These are phyloP conservation scores for Coemansia sp. DNA, from an alignment of 371 early-diverging fungal genomes.

Conservation along the genomic window DNA sequence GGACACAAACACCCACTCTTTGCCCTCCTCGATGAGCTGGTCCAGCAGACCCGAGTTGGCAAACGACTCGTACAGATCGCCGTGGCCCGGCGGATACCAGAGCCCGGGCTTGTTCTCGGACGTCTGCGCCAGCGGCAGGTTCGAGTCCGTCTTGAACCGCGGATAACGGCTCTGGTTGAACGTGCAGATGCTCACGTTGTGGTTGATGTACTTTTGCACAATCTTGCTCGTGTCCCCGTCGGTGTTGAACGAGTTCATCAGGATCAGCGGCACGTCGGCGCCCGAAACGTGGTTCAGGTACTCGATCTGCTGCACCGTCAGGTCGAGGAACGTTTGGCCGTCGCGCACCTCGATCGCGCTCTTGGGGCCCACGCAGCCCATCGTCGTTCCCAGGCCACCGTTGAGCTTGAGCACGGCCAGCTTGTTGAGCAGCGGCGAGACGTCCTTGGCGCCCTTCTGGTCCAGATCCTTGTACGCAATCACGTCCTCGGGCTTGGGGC, in stretches of 20 bases:
- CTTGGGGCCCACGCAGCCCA: constrained; percentile 99
- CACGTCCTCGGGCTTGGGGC: constrained; percentile 85
- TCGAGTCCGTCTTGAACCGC: constrained; percentile 92
- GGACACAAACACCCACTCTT: constrained; percentile 98
- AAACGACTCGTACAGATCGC: constrained; percentile 97
- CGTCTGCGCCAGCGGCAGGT: constrained; percentile 80
- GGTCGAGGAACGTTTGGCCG: constrained; percentile 98
- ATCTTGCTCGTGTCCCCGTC: constrained; percentile 96
- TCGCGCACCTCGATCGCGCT: constrained; percentile 98
- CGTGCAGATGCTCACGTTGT: constrained; percentile 89
- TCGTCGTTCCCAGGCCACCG: constrained; percentile 99
- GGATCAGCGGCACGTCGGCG: constrained; percentile 94
- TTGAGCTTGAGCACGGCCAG: constrained; percentile 99
- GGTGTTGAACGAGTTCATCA: constrained; percentile 99
- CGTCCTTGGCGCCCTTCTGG: constrained; percentile 54
- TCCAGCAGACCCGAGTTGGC: constrained; percentile 95
- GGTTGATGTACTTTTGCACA: constrained; percentile 93
- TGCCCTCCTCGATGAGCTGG: constrained; percentile 93
- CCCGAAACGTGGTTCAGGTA: constrained; percentile 88
- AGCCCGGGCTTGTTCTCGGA: constrained; percentile 55
- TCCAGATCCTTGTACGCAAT: constrained; percentile 73
- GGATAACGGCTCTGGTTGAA: constrained; percentile 99
- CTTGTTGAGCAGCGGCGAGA: constrained; percentile 70
- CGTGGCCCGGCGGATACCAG: constrained; percentile 99
- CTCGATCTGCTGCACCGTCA: constrained; percentile 99